Evolutionary conservation across 176 grass and related monocot species (phyloP).

Genomic region (Saccharum officinarum): DNA sequence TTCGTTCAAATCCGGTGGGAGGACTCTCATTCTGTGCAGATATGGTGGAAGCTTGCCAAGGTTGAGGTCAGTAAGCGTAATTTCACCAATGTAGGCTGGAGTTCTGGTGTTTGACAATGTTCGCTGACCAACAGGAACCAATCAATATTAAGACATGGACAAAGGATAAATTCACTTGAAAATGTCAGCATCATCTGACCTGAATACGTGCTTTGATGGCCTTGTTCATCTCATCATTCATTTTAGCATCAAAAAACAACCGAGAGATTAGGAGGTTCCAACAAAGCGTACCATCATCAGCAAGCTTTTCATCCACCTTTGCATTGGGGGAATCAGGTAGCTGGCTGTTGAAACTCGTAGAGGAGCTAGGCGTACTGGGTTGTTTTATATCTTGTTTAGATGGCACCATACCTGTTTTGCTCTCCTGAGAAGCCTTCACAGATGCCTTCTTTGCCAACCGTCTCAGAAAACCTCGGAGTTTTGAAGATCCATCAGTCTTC

Average conservation of each 20-base stretch:
- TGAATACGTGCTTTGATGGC: slow-evolving; percentile 70
- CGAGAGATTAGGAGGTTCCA: slow-evolving; percentile 80
- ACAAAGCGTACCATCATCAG: slow-evolving; percentile 63
- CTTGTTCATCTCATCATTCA: slow-evolving; percentile 47
- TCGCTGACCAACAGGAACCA: slow-evolving; percentile 51
- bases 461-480: slow-evolving; percentile 59
- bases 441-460: slow-evolving; percentile 57
- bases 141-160: not conserved
- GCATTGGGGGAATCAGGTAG: slow-evolving; percentile 18
- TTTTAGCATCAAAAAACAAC: slow-evolving; percentile 88
- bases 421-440: slow-evolving; percentile 43
- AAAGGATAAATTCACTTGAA: slow-evolving; percentile 14
- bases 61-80: slow-evolving; percentile 55
- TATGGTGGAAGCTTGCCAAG: slow-evolving; percentile 71
- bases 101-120: slow-evolving; percentile 63
- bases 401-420: slow-evolving; percentile 31
- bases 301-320: slow-evolving; percentile 35
- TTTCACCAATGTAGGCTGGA: slow-evolving; percentile 70
- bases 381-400: slow-evolving; percentile 31
- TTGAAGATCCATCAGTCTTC: slow-evolving; percentile 51
- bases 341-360: slow-evolving; percentile 29
- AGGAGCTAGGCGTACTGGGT: slow-evolving; percentile 41
- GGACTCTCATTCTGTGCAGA: slow-evolving; percentile 59
- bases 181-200: slow-evolving; percentile 41
- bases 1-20: slow-evolving; percentile 57